phyloP scores from a whole-genome alignment of 1,139 yeast species.

The Groenewaldozyma sp. region DNA sequence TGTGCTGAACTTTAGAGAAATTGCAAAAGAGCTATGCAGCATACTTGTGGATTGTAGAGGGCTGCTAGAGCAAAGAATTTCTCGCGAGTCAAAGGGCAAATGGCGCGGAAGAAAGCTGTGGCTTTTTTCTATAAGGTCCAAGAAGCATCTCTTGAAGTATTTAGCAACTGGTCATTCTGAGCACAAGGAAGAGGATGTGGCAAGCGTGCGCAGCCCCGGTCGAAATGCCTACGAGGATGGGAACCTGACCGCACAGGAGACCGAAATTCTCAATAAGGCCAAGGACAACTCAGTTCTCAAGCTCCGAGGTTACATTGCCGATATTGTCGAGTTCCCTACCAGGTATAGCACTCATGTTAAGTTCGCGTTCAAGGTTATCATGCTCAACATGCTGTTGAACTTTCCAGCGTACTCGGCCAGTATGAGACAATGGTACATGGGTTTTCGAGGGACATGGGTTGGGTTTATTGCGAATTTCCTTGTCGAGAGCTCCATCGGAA shows the following conservation, averaged over 20 bases:
- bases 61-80: constrained; percentile 27
- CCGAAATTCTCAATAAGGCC: constrained; percentile 3
- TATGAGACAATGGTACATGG: constrained; percentile 37
- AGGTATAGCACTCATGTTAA: constrained; percentile 9
- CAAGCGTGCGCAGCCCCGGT: constrained; percentile 1
- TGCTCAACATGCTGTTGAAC: constrained; percentile 38
- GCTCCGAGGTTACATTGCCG: constrained; percentile 7
- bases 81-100: constrained; percentile 30
- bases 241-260: neutral
- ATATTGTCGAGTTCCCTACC: constrained; percentile 8
- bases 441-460: constrained; percentile 42
- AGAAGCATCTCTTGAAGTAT: constrained; percentile 30
- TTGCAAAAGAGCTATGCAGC: constrained; percentile 28
- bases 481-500: constrained; percentile 43
- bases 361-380: constrained; percentile 38
- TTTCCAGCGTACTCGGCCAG: constrained; percentile 42
- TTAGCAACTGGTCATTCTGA: constrained; percentile 14
- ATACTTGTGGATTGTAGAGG: constrained; percentile 29
- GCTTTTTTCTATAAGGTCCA: constrained; percentile 33
- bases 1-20: constrained; percentile 38
- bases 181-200: neutral
- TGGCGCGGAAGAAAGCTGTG: constrained; percentile 34
- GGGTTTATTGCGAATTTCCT: constrained; percentile 44
- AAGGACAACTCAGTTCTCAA: constrained; percentile 1
- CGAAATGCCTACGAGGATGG: neutral